A percentile compares a stretch with the other conserved stretches of the same genome.
phyloP scores from a whole-genome alignment of 2,329 filamentous ascomycete genomes.

The Trichophyton verrucosum region DNA sequence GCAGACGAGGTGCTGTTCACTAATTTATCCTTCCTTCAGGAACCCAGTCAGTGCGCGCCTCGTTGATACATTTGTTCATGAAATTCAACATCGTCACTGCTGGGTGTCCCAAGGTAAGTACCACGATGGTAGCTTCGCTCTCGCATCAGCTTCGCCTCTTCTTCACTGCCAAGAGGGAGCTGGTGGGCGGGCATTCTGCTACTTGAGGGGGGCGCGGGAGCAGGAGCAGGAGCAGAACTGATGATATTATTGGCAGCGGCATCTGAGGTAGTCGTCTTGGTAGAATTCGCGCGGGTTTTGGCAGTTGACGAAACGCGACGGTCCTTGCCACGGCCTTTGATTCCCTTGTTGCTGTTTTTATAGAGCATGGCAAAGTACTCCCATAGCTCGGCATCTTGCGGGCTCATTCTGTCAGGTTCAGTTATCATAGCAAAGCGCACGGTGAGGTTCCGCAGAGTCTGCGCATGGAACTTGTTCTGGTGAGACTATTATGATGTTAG shows the following conservation, averaged over 20 bases:
- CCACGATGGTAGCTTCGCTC: conserved; percentile 9
- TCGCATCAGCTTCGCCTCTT: conserved; percentile 4
- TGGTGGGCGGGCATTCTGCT: neutral
- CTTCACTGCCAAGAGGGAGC: neutral
- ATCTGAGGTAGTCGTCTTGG: neutral
- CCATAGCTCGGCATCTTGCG: conserved; percentile 63
- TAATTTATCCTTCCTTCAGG: neutral
- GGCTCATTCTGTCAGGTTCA: conserved; percentile 50
- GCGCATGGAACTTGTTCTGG: conserved; percentile 82
- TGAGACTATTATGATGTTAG: conserved; percentile 49
- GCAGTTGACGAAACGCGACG: conserved; percentile 34
- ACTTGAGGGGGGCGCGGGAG: neutral
- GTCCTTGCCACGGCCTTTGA: conserved; percentile 88
- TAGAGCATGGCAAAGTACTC: conserved; percentile 79
- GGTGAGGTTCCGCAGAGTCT: conserved; percentile 59
- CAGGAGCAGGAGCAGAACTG: neutral
- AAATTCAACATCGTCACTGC: conserved; percentile 14
- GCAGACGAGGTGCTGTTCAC: neutral
- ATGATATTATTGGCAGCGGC: neutral
- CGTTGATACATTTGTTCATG: conserved; percentile 13
- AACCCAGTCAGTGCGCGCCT: conserved; percentile 2
- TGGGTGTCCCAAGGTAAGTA: conserved; percentile 12
- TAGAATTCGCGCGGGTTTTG: conserved; percentile 14
- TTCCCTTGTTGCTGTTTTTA: conserved; percentile 97
- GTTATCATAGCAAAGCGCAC: conserved; percentile 54